These are phyloP conservation scores for Cercospora berteroae DNA, from an alignment of 2,329 filamentous ascomycete genomes.

Conservation along the genomic window DNA sequence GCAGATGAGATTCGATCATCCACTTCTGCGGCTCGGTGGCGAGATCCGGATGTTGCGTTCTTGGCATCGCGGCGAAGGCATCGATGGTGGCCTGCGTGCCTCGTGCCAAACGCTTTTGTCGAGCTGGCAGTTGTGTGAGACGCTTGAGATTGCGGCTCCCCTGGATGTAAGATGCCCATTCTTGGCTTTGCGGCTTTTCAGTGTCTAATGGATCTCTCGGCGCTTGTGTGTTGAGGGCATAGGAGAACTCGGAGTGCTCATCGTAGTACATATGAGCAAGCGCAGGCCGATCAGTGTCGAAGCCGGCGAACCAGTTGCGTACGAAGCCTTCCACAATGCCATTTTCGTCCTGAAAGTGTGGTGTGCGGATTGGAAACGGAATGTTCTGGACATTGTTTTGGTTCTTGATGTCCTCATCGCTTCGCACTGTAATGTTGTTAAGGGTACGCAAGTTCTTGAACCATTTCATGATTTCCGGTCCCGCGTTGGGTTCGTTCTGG, in stretches of 20 bases:
- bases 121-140: constrained; percentile 60
- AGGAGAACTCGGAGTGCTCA: constrained; percentile 68
- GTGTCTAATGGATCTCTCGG: constrained; percentile 46
- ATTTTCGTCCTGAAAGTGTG: constrained; percentile 71
- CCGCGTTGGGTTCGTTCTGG: constrained; percentile 51
- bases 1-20: constrained; percentile 76
- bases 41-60: constrained; percentile 72
- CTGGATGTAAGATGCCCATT: constrained; percentile 74
- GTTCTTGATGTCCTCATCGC: constrained; percentile 65
- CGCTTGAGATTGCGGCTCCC: constrained; percentile 74
- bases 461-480: constrained; percentile 70
- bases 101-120: constrained; percentile 64
- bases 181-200: constrained; percentile 45
- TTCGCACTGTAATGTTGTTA: constrained; percentile 72
- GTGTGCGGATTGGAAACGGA: constrained; percentile 61
- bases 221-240: constrained; percentile 66
- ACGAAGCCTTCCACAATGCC: constrained; percentile 75
- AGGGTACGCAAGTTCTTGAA: constrained; percentile 77
- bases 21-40: constrained; percentile 67
- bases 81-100: constrained; percentile 65
- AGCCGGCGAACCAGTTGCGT: constrained; percentile 68
- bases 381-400: constrained; percentile 52
- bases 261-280: constrained; percentile 72
- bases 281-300: constrained; percentile 66
- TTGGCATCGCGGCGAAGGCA: constrained; percentile 68